phyloP scores from a whole-genome alignment of 129 eudicot species.

The Saposhnikovia divaricata region DNA sequence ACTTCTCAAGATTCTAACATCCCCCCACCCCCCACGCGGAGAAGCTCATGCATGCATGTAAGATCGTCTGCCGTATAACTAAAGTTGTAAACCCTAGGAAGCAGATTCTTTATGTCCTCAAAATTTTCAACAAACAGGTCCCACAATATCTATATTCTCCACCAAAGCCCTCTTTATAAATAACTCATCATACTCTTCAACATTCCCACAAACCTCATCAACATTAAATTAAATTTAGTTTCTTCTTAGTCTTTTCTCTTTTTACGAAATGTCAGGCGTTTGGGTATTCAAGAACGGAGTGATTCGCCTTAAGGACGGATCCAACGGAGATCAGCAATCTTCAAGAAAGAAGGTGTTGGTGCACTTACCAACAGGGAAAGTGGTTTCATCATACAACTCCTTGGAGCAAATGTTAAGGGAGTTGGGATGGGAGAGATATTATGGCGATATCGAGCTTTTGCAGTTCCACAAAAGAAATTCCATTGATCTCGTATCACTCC shows the following conservation, averaged over 20 bases:
- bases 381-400: background rate
- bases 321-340: background rate
- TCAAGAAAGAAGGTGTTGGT: background rate
- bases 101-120: background rate
- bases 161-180: background rate
- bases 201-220: too few species aligned
- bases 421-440: constrained; percentile 6
- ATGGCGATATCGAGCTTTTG: background rate
- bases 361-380: constrained; percentile 3
- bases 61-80: background rate
- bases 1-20: background rate
- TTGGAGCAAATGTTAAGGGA: constrained; percentile 2
- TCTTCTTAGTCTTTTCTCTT: background rate
- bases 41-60: background rate
- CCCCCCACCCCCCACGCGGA: background rate
- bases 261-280: background rate
- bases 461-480: constrained; percentile 4
- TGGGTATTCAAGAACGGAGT: constrained; percentile 1
- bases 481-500: constrained; percentile 1
- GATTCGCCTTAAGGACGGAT: background rate
- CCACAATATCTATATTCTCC: background rate
- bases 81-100: background rate
- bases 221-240: too few species aligned
- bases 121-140: background rate
- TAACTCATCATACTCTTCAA: background rate